A percentile compares a stretch with the other conserved stretches of the same genome.
Evolutionary conservation across 2,329 filamentous ascomycete genomes (phyloP).

Genomic region (Capronia americana): DNA sequence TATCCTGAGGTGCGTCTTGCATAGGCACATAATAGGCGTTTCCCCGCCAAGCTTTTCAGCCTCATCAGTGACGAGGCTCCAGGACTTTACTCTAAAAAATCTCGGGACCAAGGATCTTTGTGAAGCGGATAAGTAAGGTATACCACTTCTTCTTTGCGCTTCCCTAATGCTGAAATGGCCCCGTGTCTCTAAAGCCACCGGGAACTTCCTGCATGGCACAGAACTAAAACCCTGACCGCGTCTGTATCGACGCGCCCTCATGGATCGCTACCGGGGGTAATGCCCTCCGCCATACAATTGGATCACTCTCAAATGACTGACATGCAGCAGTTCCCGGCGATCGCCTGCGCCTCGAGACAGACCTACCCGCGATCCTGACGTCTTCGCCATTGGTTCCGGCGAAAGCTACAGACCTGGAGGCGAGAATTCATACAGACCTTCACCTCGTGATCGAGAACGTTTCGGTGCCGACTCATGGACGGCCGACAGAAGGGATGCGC

Average conservation of each 20-base stretch:
- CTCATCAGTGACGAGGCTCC: neutral
- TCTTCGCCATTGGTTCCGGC: conserved; percentile 39
- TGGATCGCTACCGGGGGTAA: conserved; percentile 35
- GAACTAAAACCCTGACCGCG: neutral
- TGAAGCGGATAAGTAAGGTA: neutral
- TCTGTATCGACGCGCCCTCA: conserved; percentile 7
- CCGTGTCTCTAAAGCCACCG: neutral
- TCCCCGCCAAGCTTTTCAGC: neutral
- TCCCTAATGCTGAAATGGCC: neutral
- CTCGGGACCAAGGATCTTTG: neutral
- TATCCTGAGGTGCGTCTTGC: neutral
- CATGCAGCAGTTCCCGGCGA: conserved; percentile 27
- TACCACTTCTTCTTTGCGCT: neutral
- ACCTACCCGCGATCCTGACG: conserved; percentile 35
- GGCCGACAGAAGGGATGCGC: conserved; percentile 31
- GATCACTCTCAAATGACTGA: conserved; percentile 20
- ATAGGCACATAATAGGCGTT: neutral
- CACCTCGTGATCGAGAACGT: conserved; percentile 31
- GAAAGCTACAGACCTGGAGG: conserved; percentile 42
- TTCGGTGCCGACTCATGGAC: conserved; percentile 36
- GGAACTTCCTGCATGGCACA: neutral
- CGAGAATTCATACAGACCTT: conserved; percentile 38
- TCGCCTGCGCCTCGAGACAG: conserved; percentile 35
- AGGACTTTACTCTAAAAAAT: neutral
- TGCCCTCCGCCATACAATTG: conserved; percentile 6